These are phyloP conservation scores for Infundibulicybe gibba DNA, from an alignment of 768 basidiomycete species.

Conservation along the genomic window DNA sequence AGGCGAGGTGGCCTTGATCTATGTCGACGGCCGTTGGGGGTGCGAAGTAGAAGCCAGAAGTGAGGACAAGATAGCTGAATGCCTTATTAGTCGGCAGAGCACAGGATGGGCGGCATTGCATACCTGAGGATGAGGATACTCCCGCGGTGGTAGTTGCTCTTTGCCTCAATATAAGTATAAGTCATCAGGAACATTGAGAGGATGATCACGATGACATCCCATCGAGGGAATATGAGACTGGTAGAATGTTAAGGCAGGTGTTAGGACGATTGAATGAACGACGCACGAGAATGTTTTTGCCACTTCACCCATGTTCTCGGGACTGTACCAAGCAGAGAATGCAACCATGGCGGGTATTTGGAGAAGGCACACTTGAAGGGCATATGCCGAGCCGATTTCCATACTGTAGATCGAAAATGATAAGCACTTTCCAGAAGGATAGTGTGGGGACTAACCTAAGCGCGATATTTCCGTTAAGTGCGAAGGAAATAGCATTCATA, in stretches of 20 bases:
- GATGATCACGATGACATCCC: slow-evolving; percentile 95
- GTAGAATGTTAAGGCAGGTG: slow-evolving; percentile 1
- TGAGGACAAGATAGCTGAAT: slow-evolving; percentile 83
- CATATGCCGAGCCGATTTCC: slow-evolving; percentile 99
- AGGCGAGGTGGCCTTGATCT: slow-evolving; percentile 27
- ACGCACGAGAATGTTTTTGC: slow-evolving; percentile 93
- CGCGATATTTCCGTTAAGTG: slow-evolving; percentile 94
- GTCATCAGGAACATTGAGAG: slow-evolving; percentile 97
- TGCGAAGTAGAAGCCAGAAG: slow-evolving; percentile 91
- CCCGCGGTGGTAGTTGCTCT: slow-evolving; percentile 96
- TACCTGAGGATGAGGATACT: slow-evolving; percentile 93
- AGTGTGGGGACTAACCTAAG: slow-evolving; percentile 55
- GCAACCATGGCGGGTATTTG: slow-evolving; percentile 99
- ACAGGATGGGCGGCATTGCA: slow-evolving; percentile 3
- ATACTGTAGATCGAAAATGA: slow-evolving; percentile 52
- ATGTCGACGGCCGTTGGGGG: slow-evolving; percentile 44
- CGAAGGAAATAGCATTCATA: slow-evolving; percentile 99
- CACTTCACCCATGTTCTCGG: slow-evolving; percentile 79
- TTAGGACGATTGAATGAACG: not conserved
- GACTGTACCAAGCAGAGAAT: slow-evolving; percentile 94
- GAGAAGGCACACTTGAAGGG: slow-evolving; percentile 93
- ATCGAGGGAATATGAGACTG: slow-evolving; percentile 96
- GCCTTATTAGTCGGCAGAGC: slow-evolving; percentile 6
- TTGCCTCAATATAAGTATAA: slow-evolving; percentile 99
- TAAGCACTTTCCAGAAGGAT: not conserved